phyloP scores from a whole-genome alignment of 805 yeast genomes.

The Ogataea ramenticola region DNA sequence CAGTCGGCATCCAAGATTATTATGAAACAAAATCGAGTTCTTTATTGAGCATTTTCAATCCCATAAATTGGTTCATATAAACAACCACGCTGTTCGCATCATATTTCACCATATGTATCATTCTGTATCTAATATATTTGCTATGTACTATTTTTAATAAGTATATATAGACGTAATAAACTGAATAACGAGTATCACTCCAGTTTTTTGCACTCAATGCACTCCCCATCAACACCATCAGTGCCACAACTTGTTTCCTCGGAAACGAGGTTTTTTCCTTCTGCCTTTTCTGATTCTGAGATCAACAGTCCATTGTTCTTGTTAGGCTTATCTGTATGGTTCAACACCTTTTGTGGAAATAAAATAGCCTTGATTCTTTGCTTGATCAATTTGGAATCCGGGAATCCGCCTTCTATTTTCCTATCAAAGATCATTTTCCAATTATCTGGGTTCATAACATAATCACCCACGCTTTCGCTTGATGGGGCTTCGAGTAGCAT shows the following conservation, averaged over 20 bases:
- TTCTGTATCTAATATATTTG: too few relatives aligned
- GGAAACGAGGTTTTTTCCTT: too few relatives aligned
- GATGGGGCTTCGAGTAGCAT: conserved; percentile 29
- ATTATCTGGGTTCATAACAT: not conserved
- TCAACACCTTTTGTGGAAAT: conserved; percentile 48
- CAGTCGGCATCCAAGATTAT: too few relatives aligned
- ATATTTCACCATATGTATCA: too few relatives aligned
- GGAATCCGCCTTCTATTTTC: conserved; percentile 64
- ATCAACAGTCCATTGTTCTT: conserved; percentile 15
- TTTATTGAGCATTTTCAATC: too few relatives aligned
- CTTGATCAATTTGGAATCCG: conserved; percentile 77
- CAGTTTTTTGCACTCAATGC: conserved; percentile 24
- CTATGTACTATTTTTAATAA: too few relatives aligned
- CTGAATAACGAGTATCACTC: too few relatives aligned
- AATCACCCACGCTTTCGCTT: conserved; percentile 17
- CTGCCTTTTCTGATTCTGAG: not conserved
- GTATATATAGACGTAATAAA: too few relatives aligned
- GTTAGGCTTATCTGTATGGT: conserved; percentile 51
- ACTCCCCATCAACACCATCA: conserved; percentile 12
- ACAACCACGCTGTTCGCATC: too few relatives aligned
- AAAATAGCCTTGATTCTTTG: conserved; percentile 53
- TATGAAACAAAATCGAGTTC: too few relatives aligned
- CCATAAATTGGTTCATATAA: too few relatives aligned
- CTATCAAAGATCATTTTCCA: conserved; percentile 53
- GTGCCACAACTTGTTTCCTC: too few relatives aligned